Percentiles rank a stretch among this genome's conserved stretches.
Evolutionary conservation across 108 stramenopile species (phyloP).

Genomic region (Ochromonas danica): DNA sequence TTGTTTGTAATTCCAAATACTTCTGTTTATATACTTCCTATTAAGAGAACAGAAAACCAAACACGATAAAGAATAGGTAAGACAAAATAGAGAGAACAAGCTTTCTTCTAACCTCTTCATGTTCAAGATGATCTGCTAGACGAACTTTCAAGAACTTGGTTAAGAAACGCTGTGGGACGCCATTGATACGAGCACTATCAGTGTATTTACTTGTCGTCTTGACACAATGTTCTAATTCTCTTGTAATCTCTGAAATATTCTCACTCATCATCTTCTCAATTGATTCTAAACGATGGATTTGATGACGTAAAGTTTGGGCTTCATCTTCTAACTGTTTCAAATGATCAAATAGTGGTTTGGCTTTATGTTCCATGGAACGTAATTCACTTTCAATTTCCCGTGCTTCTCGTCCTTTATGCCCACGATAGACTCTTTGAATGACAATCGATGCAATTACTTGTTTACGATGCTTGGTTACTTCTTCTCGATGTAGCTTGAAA

Average conservation of each 20-base stretch:
- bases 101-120: slow-evolving; percentile 4
- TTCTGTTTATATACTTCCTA: neutral
- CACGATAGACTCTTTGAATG: slow-evolving; percentile 28
- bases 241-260: neutral
- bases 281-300: neutral
- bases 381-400: neutral
- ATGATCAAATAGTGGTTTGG: slow-evolving; percentile 18
- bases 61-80: too few relatives aligned
- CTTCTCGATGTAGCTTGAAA: slow-evolving; percentile 9
- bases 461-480: neutral
- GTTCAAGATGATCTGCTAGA: neutral
- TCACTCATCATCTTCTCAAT: neutral
- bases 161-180: slow-evolving; percentile 6
- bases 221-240: slow-evolving; percentile 17
- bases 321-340: slow-evolving; percentile 13
- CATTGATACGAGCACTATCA: slow-evolving; percentile 16
- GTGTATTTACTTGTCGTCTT: slow-evolving; percentile 29
- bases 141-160: slow-evolving; percentile 29
- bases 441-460: neutral
- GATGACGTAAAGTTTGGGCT: neutral
- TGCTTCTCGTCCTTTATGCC: slow-evolving; percentile 34
- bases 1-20: neutral
- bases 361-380: neutral
- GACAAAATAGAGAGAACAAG: neutral
- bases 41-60: too few relatives aligned